Evolutionary conservation across 495 filamentous ascomycete genomes (phyloP).

Genomic region (Xylaria curta): DNA sequence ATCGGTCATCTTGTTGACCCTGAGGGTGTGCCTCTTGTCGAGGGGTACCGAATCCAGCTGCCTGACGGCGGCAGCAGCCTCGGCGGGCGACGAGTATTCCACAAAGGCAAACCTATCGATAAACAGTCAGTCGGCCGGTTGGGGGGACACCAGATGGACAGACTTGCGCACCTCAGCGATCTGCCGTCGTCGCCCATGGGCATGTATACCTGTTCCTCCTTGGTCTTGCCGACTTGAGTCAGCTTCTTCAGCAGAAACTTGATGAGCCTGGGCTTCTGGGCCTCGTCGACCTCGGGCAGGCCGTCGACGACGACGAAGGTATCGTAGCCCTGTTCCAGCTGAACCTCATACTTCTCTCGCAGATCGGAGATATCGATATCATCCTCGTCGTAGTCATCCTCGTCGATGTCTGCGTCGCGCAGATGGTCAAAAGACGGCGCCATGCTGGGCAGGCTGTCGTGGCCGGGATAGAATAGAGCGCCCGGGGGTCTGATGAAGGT

Average conservation of each 20-base stretch:
- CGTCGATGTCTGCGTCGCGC: constrained; percentile 75
- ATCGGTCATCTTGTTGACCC: constrained; percentile 97
- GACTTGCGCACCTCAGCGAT: constrained; percentile 74
- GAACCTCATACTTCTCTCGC: constrained; percentile 89
- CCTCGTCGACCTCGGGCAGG: constrained; percentile 82
- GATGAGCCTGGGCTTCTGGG: constrained; percentile 84
- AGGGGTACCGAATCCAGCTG: constrained; percentile 80
- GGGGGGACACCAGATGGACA: not conserved
- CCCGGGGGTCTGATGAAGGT: not conserved
- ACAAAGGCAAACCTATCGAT: constrained; percentile 83
- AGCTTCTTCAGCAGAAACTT: constrained; percentile 95
- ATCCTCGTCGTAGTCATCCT: constrained; percentile 88
- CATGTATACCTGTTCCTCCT: constrained; percentile 91
- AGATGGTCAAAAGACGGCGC: constrained; percentile 65
- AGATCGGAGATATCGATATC: constrained; percentile 96
- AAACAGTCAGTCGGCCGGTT: constrained; percentile 21
- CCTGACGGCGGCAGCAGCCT: constrained; percentile 87
- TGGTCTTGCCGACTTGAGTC: constrained; percentile 78
- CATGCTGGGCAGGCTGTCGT: constrained; percentile 52
- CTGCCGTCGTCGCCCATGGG: constrained; percentile 81
- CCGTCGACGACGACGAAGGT: constrained; percentile 96
- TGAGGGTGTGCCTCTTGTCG: constrained; percentile 93
- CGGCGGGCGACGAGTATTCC: constrained; percentile 90
- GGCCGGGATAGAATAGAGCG: constrained; percentile 14
- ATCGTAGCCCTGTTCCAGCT: constrained; percentile 93